Percentiles rank a stretch among this genome's conserved stretches.
Evolutionary conservation across 208 protist species (phyloP).

Genomic region (Acanthamoeba castellanii): DNA sequence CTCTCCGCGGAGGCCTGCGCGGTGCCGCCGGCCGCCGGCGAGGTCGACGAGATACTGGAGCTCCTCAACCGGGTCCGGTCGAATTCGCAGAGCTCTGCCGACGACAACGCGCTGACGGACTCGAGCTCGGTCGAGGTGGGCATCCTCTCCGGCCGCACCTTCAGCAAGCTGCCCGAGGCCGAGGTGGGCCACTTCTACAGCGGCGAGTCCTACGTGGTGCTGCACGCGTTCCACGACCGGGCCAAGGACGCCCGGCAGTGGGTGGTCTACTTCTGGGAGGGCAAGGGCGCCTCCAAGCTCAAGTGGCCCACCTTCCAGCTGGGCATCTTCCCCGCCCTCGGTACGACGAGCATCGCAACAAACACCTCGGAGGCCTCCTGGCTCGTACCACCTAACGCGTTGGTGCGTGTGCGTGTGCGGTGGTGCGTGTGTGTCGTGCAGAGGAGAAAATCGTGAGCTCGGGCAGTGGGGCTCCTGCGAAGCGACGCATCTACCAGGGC

Average conservation of each 20-base stretch:
- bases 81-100: not conserved
- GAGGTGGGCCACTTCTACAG: constrained; percentile 62
- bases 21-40: not conserved
- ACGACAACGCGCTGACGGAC: not conserved
- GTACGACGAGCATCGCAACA: not conserved
- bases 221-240: constrained; percentile 14
- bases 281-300: not conserved
- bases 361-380: not conserved
- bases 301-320: constrained; percentile 58
- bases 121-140: constrained; percentile 21
- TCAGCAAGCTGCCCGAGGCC: constrained; percentile 54
- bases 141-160: constrained; percentile 37
- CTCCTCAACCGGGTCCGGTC: not conserved
- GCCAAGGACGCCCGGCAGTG: not conserved
- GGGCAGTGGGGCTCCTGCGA: not conserved
- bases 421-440: not conserved
- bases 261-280: constrained; percentile 58
- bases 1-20: not conserved
- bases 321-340: constrained; percentile 4
- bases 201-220: constrained; percentile 37
- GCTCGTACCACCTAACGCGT: not conserved
- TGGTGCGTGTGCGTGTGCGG: not conserved
- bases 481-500: constrained; percentile 11
- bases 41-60: constrained; percentile 8
- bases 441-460: constrained; percentile 37